phyloP scores from a whole-genome alignment of 2,329 filamentous ascomycete genomes.

The Neofusicoccum laricinum region DNA sequence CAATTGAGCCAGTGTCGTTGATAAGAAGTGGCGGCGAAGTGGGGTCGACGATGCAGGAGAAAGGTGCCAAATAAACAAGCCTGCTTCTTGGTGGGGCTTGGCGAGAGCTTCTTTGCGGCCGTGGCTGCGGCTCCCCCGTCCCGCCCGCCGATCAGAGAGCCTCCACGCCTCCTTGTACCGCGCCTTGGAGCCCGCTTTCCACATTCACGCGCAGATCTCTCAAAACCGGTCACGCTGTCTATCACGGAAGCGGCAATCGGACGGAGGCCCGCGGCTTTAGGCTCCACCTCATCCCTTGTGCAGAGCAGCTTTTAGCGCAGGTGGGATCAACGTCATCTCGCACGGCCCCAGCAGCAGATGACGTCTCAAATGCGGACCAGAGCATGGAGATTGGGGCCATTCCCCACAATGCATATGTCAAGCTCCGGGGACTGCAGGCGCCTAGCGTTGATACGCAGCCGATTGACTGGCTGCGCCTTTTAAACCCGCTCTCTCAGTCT shows the following conservation, averaged over 20 bases:
- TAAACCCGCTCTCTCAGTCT: neutral
- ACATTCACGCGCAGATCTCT: neutral
- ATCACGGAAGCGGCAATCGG: neutral
- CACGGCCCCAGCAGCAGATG: neutral
- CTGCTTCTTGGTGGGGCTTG: constrained; percentile 1
- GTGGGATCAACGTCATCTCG: neutral
- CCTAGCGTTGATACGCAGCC: neutral
- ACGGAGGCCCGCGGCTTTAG: neutral
- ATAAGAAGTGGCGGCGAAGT: neutral
- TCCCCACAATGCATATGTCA: neutral
- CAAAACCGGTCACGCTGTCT: neutral
- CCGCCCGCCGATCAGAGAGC: neutral
- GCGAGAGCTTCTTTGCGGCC: constrained; percentile 11
- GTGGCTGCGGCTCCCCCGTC: neutral
- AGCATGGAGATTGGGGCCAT: neutral
- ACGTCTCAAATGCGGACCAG: neutral
- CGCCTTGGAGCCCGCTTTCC: neutral
- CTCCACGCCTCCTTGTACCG: neutral
- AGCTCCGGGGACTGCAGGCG: neutral
- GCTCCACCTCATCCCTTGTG: neutral
- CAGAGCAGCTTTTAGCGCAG: neutral
- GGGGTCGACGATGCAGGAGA: neutral
- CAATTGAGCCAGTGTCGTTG: neutral
- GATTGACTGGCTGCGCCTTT: neutral
- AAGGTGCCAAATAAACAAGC: neutral